Percentiles rank a stretch among this genome's conserved stretches.
Conservation (phyloP, 2,329 filamentous ascomycete species). For the Penicillium sp. region DNA sequence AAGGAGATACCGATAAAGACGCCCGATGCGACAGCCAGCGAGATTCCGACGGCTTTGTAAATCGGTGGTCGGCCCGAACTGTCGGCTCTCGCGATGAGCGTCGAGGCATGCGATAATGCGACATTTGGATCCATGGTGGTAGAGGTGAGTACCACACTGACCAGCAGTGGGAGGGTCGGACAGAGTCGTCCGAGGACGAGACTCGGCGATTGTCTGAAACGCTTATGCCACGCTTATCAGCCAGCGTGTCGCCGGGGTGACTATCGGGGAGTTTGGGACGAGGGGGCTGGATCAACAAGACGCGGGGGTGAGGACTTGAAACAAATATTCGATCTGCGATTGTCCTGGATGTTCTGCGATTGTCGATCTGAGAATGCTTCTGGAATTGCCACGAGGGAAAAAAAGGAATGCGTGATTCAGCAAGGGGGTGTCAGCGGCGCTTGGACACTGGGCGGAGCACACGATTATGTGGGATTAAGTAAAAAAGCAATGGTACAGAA, state of each 20-base stretch:
- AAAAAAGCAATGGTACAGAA: not conserved
- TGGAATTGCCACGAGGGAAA: not conserved
- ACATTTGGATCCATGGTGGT: constrained; percentile 20
- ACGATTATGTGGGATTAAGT: not conserved
- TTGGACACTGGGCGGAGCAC: not conserved
- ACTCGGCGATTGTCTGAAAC: constrained; percentile 20
- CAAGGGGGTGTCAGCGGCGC: not conserved
- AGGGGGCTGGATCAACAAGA: not conserved
- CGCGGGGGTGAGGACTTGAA: not conserved
- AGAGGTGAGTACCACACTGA: constrained; percentile 47
- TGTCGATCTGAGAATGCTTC: constrained; percentile 3
- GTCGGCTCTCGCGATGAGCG: constrained; percentile 49
- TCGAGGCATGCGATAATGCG: constrained; percentile 38
- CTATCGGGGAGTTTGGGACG: not conserved
- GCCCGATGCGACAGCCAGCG: constrained; percentile 81
- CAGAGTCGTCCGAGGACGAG: constrained; percentile 25
- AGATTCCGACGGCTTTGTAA: constrained; percentile 86
- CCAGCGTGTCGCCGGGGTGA: constrained; percentile 8
- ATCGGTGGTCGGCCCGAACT: constrained; percentile 50
- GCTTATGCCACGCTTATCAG: constrained; percentile 17
- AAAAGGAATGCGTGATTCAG: not conserved
- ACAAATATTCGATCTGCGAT: not conserved
- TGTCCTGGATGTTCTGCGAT: not conserved
- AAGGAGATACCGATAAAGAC: constrained; percentile 94
- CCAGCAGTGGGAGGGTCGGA: constrained; percentile 25